Percentiles rank a stretch among this genome's conserved stretches.
Evolutionary conservation across 108 stramenopile species (phyloP).

Genomic region (Aurantiochytrium sp.): DNA sequence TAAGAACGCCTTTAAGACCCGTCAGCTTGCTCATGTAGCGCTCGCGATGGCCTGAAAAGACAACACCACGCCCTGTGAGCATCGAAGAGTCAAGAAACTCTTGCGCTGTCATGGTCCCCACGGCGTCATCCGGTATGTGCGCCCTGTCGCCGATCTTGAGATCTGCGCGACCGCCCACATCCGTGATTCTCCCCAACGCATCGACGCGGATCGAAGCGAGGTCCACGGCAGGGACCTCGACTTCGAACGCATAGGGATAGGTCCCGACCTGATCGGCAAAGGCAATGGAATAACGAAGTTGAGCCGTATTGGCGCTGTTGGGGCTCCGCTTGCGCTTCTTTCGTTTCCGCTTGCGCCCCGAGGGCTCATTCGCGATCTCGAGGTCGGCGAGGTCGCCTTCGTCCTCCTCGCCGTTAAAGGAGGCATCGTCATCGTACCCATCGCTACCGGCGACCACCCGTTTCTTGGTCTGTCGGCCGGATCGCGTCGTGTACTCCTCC

Average conservation of each 20-base stretch:
- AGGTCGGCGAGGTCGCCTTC: neutral
- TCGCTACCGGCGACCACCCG: neutral
- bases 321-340: neutral
- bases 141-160: neutral
- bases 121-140: neutral
- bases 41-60: neutral
- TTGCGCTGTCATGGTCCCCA: neutral
- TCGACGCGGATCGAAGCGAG: neutral
- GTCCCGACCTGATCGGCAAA: neutral
- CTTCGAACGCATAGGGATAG: neutral
- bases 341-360: neutral
- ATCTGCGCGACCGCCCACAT: neutral
- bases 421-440: neutral
- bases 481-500: neutral
- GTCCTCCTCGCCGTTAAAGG: neutral
- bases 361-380: neutral
- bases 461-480: neutral
- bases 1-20: neutral
- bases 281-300: neutral
- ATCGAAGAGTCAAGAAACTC: neutral
- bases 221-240: neutral
- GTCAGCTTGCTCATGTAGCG: neutral
- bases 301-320: neutral
- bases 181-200: neutral
- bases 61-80: neutral